Evolutionary conservation across 495 filamentous ascomycete species (phyloP).

Genomic region (Mytilinidion resinicola): DNA sequence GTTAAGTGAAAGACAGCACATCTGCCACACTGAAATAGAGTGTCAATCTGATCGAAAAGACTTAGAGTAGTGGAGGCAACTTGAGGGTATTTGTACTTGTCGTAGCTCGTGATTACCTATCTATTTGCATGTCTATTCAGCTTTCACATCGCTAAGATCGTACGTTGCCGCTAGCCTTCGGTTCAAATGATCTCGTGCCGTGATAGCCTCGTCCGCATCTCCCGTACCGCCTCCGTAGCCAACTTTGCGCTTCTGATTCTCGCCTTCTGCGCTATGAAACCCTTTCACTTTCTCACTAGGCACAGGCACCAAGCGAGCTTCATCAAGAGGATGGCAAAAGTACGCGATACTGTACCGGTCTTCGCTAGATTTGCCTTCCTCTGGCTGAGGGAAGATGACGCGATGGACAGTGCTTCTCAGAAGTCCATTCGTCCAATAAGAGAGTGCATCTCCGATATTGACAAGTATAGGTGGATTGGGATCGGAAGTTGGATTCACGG

Average conservation of each 20-base stretch:
- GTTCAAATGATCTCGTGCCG: slow-evolving; percentile 77
- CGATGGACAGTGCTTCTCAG: slow-evolving; percentile 82
- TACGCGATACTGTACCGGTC: slow-evolving; percentile 87
- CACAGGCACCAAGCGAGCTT: slow-evolving; percentile 62
- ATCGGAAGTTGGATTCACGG: slow-evolving; percentile 32
- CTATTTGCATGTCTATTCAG: too few relatives aligned
- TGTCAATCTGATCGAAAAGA: too few relatives aligned
- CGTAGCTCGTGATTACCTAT: too few relatives aligned
- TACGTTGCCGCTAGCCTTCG: slow-evolving; percentile 72
- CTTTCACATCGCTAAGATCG: slow-evolving; percentile 39
- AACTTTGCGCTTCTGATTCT: slow-evolving; percentile 31
- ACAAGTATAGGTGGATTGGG: slow-evolving; percentile 62
- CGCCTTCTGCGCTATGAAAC: slow-evolving; percentile 33
- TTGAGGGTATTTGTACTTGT: too few relatives aligned
- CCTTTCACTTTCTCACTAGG: slow-evolving; percentile 57
- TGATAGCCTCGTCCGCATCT: slow-evolving; percentile 57
- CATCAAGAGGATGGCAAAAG: slow-evolving; percentile 80
- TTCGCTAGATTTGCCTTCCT: slow-evolving; percentile 38
- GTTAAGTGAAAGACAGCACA: too few relatives aligned
- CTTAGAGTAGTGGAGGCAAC: too few relatives aligned
- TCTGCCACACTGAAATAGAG: too few relatives aligned
- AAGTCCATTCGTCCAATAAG: slow-evolving; percentile 85
- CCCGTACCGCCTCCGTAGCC: slow-evolving; percentile 43
- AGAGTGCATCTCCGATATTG: slow-evolving; percentile 87
- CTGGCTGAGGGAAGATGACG: slow-evolving; percentile 64